Base-by-base conservation (phyloP, 345 rosid genomes). In the Lumnitzera racemosa region DNA sequence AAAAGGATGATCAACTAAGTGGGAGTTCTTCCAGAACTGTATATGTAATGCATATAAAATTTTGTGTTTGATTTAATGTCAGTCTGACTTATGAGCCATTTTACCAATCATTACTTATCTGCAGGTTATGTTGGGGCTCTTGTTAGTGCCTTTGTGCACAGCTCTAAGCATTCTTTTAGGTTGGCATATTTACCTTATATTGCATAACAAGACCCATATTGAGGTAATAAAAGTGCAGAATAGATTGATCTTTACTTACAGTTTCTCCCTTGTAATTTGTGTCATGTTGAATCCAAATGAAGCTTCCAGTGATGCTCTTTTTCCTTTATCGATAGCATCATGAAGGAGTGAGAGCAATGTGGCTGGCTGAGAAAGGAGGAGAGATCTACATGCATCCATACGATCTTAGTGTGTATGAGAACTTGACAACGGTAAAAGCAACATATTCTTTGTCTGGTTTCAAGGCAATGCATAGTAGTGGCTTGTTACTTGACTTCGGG, bases 281-380 rank as follows among this genome's bases (percentile, higher is more conserved):
- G 47, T 61, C 27, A 6, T 55, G 17, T 48, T 24, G 54, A 47
- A 24, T 52, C 25, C 46, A 60, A 51, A 24, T 60, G 3, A 24
- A 46, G 24, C 13, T 31, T 54, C 31, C 50, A 50, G 14, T 58
- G 53, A 13, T 2, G 59, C 24, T 58, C 46, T 41, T 15, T 41
- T 55, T 23, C 55, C 55, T 54, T 56, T 68, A 41, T 75, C 66
- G 58, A 57, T 83, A 90, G 96, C 84, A 88, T 68, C 89, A 90
- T 56, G 97, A 90, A 82, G 97, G 97, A 24, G 96, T 88, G 57
- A 82, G 96, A 81, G 94, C 94, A 55, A 78, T 80, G 91, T 88
- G 90, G 96, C 83, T 88, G 68, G 96, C 97, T 65, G 91, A 84
- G 82, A 90, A 86, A 80, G 94, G 89, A 62, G 97, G 94, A 53